Base-by-base conservation (phyloP, 2,329 filamentous ascomycete genomes). In the Claviceps maximensis region DNA sequence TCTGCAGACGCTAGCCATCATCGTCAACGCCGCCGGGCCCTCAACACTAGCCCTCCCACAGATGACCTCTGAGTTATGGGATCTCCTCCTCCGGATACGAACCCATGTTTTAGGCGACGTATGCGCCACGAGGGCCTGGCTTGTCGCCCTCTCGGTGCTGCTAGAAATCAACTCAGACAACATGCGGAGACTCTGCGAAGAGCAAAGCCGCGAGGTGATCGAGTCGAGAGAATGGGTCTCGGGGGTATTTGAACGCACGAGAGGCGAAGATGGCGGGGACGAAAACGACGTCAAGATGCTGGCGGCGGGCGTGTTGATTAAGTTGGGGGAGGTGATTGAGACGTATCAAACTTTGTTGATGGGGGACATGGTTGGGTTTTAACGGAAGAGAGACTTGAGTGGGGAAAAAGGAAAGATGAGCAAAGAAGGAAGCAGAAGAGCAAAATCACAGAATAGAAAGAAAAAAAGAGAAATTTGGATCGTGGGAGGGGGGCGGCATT, bases 161-260 rank as follows among this genome's bases (percentile, higher is more conserved):
- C 69, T 98, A 15, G 89, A 96, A 62, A 76, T 95, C 40, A 95
- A 95, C 55, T 82, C 78, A 36, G 78, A 81, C 49, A 81, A 89
- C 55, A 80, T 85, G 70, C 74, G 82, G 59, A 74, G 81, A 1
- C 67, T 98, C 2, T 91, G 88, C 49, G 80, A 83, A 55, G 80
- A 84, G 54, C 80, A 89, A 60, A 83, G 86, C 0, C 80, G 82
- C 53, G 83, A 91, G 65, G 71, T 97, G 23, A 76, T 95, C 50
- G 91, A 97, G 74, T 86, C 88, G 55, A 80, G 87, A 61, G 86
- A 89, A 62, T 98, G 93, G 93, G 86, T 87, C 1, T 77, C 82
- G 45, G 74, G 75, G 52, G 78, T 96, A 1, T 94, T 96, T 67
- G 80, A 85, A 55, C 73, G 73, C 36, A 72, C 71, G 8, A 69